Conservation (phyloP, 2,329 filamentous ascomycete genomes). For the Huntiella omanensis region DNA sequence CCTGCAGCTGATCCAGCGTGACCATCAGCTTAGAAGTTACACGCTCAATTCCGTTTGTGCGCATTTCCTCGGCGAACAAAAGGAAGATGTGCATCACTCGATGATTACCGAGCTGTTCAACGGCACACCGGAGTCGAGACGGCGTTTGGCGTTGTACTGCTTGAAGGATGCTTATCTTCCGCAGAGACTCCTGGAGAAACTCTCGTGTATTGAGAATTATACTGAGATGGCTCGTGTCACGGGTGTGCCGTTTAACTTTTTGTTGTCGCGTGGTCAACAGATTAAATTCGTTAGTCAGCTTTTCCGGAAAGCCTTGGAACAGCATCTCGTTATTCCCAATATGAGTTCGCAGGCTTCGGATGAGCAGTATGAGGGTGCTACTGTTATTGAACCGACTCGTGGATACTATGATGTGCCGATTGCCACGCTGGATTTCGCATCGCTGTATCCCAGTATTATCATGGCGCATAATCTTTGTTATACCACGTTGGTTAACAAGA, state of each 20-base stretch:
- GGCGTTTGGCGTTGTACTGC: slow-evolving; percentile 86
- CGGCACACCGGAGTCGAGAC: slow-evolving; percentile 78
- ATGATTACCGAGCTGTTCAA: slow-evolving; percentile 99
- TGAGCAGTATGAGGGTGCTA: slow-evolving; percentile 93
- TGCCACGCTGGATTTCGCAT: slow-evolving; percentile 95
- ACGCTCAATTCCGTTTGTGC: slow-evolving; percentile 92
- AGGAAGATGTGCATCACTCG: slow-evolving; percentile 95
- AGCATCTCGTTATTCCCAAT: slow-evolving; percentile 88
- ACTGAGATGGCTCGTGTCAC: slow-evolving; percentile 99
- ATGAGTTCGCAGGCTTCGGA: slow-evolving; percentile 49
- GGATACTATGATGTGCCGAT: slow-evolving; percentile 92
- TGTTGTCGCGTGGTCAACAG: slow-evolving; percentile 83
- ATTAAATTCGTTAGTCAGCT: slow-evolving; percentile 96
- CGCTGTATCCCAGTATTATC: slow-evolving; percentile 95
- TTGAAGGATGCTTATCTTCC: slow-evolving; percentile 94
- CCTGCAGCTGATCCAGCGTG: slow-evolving; percentile 83
- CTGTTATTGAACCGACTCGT: slow-evolving; percentile 86
- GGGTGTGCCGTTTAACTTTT: slow-evolving; percentile 88
- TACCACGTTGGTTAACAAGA: slow-evolving; percentile 66
- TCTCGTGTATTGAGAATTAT: slow-evolving; percentile 97
- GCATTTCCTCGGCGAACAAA: slow-evolving; percentile 90
- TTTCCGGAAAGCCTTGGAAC: slow-evolving; percentile 83
- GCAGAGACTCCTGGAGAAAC: slow-evolving; percentile 85
- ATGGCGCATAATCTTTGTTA: slow-evolving; percentile 98
- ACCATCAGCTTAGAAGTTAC: slow-evolving; percentile 89